phyloP scores from a whole-genome alignment of 106 monocot species.

The Dioscorea alata region DNA sequence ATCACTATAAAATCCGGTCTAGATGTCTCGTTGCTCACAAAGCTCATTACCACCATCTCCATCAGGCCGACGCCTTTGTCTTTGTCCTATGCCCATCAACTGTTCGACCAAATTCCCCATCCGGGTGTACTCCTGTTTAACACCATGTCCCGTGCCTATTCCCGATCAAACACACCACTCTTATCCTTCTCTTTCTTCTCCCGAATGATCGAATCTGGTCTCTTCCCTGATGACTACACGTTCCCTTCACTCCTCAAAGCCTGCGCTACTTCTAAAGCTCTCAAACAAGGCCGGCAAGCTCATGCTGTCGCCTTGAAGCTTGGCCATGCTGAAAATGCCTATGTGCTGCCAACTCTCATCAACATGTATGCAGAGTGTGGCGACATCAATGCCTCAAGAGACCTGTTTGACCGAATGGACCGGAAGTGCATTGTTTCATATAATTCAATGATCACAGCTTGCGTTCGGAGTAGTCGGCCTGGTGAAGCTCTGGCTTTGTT shows the following conservation, averaged over 20 bases:
- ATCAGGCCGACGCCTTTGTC: constrained; percentile 3
- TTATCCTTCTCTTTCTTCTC: constrained; percentile 36
- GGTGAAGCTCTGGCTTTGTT: constrained; percentile 62
- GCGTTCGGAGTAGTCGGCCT: constrained; percentile 35
- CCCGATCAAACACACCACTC: constrained; percentile 36
- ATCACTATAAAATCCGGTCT: constrained; percentile 50
- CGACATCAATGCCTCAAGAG: constrained; percentile 30
- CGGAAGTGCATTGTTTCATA: constrained; percentile 37
- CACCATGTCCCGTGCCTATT: constrained; percentile 54
- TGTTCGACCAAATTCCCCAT: constrained; percentile 55
- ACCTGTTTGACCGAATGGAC: constrained; percentile 30
- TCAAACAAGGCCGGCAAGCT: constrained; percentile 37
- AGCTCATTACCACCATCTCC: constrained; percentile 38
- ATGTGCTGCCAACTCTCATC: constrained; percentile 55
- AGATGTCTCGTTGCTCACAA: constrained; percentile 31
- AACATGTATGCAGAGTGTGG: constrained; percentile 73
- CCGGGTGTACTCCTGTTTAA: constrained; percentile 56
- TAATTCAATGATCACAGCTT: constrained; percentile 64
- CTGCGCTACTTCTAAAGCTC: constrained; percentile 31
- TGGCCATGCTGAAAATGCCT: constrained; percentile 29
- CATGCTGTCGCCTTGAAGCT: constrained; percentile 45
- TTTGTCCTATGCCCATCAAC: constrained; percentile 38
- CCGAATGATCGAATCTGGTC: constrained; percentile 25
- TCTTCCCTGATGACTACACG: constrained; percentile 52
- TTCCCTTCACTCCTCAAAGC: constrained; percentile 80